Percentiles rank a stretch among this genome's conserved stretches.
These are phyloP conservation scores for Didymella lethalis DNA, from an alignment of 2,329 filamentous ascomycete species.

Conservation along the genomic window DNA sequence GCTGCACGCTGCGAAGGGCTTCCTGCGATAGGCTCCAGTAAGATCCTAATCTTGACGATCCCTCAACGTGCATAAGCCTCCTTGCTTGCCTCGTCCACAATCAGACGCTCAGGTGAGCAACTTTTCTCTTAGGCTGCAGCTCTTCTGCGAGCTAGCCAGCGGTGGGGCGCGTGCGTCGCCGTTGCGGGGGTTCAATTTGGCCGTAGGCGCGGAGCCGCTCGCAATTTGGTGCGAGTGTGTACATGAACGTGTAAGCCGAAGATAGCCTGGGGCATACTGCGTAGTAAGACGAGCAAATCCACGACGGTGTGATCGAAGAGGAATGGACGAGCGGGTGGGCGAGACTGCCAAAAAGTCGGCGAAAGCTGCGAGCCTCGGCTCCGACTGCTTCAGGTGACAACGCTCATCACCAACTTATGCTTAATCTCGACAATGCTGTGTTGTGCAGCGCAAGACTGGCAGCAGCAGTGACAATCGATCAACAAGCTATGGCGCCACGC, in stretches of 20 bases:
- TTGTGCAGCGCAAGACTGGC: not conserved
- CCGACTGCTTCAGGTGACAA: conserved; percentile 5
- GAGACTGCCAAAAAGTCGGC: conserved; percentile 14
- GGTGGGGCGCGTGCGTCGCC: conserved; percentile 32
- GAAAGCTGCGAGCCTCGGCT: conserved; percentile 17
- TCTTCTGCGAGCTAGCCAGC: conserved; percentile 30
- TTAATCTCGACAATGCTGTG: not conserved
- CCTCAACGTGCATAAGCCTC: conserved; percentile 25
- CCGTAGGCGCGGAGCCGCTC: conserved; percentile 16
- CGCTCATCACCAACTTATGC: conserved; percentile 1
- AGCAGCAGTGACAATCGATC: not conserved
- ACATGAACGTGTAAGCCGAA: conserved; percentile 38
- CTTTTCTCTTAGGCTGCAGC: conserved; percentile 11
- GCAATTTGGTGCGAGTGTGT: conserved; percentile 2
- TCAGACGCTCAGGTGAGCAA: conserved; percentile 13
- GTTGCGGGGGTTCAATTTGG: conserved; percentile 31
- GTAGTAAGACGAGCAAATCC: conserved; percentile 9
- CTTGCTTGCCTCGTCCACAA: conserved; percentile 20
- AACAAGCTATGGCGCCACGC: not conserved
- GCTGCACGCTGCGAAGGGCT: conserved; percentile 21
- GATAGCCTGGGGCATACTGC: conserved; percentile 33
- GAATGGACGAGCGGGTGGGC: conserved; percentile 23
- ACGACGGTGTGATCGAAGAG: conserved; percentile 28
- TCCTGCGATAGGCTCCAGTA: conserved; percentile 27
- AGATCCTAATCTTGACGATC: conserved; percentile 13